Evolutionary conservation across 331 rosid genomes (phyloP), one percentile per base, ranked within the genome.

Genomic region (Dryas integrifolia): DNA sequence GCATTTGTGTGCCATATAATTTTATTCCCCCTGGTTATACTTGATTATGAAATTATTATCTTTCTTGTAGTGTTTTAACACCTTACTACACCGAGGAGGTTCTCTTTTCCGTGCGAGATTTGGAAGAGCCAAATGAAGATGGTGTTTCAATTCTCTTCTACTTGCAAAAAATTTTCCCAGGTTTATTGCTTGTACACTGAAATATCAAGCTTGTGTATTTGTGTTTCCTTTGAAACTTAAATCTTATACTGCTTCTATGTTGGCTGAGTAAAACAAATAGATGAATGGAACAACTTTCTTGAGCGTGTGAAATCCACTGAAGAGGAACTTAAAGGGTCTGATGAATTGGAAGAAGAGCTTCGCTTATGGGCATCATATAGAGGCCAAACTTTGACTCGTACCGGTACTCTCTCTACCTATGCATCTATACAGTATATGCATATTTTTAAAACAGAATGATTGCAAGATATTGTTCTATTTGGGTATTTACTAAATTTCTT

Each of bases 311-410:
- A 78, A 0, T 81, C 0, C 6, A 81, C 38, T 45, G 98, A 91
- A 76, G 98, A 95, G 66, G 89, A 87, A 50, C 88, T 92, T 67
- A 92, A 83, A 88, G 88, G 78, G 60, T 85, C 82, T 13, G 89
- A 82, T 35, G 98, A 87, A 51, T 82, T 75, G 63, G 98, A 87
- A 70, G 96, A 90, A 81, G 89, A 95, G 64, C 98, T 95, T 77
- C 97, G 99, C 58, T 92, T 90, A 8, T 95, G 99, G 99, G 99
- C 99, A n/a, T 95, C 99, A 55, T 95, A 89, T 65, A 90, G 98
- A 82, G 99, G 99, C 72, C 99, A 95, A 77, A 92, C 99, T 66
- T 77, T 95, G 91, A 95, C 99, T 14, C 89, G 90, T 85, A 95
- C 99, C 69, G 99, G 99, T 90, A 21, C 53, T 51, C 40, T 48